Evolutionary conservation across 306 rosid genomes (phyloP), one percentile per base, ranked within the genome.

Genomic region (Biancaea sappan): DNA sequence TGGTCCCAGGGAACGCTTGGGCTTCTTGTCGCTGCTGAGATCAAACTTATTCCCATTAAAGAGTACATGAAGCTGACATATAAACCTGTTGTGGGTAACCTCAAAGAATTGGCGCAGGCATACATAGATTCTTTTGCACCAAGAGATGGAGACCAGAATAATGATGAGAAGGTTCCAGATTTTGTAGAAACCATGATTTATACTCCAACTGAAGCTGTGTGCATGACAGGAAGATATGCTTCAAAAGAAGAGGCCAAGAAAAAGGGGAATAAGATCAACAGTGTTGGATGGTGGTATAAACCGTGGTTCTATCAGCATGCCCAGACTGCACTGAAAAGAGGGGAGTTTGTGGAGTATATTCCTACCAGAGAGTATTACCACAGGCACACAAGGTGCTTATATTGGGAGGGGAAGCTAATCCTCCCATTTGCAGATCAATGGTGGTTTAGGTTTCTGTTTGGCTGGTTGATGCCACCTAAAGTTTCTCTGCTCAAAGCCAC

Each of bases 1-100:
- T 94, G 98, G 98, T 94, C 98, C 60, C 98, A 94, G 78, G 98
- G 98, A 69, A 94, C 98, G 53, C 86, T 94, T 9, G 98, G 98
- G 43, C 84, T 94, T 80, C 97, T 94, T 54, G 97, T 91, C 52
- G 84, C 98, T 79, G 98, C 98, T 28, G 98, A 94, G 85, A 88
- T 94, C 84, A 89, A 73, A 84, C 97, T 94, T 66, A 94, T 94
- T 38, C 88, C 81, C 3, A 19, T 94, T 47, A 94, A 91, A 85
- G 98, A 94, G 83, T 94, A 89, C 87, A 94, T 94, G 98, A 91
- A 57, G 86, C 26, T 94, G 74, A 90, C 95, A 32, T 94, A 94
- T 82, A 67, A 74, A 60, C 97, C 98, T 21, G 96, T 88, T 22
- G 72, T 79, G 46, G 98, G 98, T 22, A 88, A 83, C 85, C 83